Evolutionary conservation across 768 basidiomycete species (phyloP), one percentile per base, ranked within the genome.

Genomic region (Collybiopsis luxurians): DNA sequence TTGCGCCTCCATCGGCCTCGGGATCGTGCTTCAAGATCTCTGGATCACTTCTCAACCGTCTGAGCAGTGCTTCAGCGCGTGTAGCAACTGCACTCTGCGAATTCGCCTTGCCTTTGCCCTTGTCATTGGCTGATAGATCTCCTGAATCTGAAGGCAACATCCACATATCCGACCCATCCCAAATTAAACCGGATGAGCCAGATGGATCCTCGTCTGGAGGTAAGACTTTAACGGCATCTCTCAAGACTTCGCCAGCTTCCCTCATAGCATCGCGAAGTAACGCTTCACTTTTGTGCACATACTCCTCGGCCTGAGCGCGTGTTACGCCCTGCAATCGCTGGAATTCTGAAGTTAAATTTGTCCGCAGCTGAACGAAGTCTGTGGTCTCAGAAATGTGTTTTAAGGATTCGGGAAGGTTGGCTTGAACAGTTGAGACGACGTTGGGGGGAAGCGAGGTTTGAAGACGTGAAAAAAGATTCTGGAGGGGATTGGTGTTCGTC

Each of bases 121-220:
- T 78, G 17, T 66, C 60, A 24, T 63, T 54, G 27, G 53, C 62
- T 42, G 53, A 19, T 49, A 50, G 55, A 26, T 69, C 67, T 28
- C 63, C 70, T 42, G 61, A 59, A 15, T 74, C 75, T 47, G 72
- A 67, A 9, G 82, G 91, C 57, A 94, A 66, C 75, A 87, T 85
- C 87, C 92, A 95, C 67, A 94, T 81, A 69, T 95, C 92, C 30
- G 85, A 73, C 1, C 92, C 94, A 67, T 95, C 94, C 92, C 92
- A 95, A 42, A 83, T 61, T 26, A 86, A 66, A 3, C 79, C 82
- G 2, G 71, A 66, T 30, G 44, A 58, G 57, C 38, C 12, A 42
- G 59, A 48, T 13, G 66, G 23, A 6, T 63, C 73, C 43, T 80
- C 80, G 36, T 89, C 86, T 1, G 95, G 95, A 0, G 95, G 95